phyloP scores from a whole-genome alignment of 495 filamentous ascomycete genomes.

The Neurospora sublineolata region DNA sequence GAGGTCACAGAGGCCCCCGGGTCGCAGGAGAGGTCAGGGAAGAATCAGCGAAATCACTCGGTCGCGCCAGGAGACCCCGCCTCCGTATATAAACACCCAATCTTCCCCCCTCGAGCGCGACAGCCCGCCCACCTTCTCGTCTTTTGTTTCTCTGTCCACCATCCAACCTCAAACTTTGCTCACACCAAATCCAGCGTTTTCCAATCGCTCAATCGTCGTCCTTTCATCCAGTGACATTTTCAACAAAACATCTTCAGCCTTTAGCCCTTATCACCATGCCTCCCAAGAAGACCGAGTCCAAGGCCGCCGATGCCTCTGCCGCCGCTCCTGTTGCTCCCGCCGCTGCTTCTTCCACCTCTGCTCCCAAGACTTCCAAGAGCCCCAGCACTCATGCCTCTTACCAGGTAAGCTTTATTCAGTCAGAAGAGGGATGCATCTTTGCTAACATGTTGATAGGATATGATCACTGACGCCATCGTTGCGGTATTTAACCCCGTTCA shows the following conservation, averaged over 20 bases:
- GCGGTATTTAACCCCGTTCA: slow-evolving; percentile 41
- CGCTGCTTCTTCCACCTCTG: neutral
- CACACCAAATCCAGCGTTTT: neutral
- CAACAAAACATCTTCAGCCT: neutral
- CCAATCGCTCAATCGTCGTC: neutral
- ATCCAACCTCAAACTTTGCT: neutral
- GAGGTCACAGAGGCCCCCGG: neutral
- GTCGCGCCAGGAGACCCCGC: slow-evolving; percentile 26
- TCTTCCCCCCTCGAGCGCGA: slow-evolving; percentile 34
- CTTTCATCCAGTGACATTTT: neutral
- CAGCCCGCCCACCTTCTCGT: slow-evolving; percentile 29
- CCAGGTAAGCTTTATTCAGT: slow-evolving; percentile 37
- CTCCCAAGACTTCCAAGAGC: slow-evolving; percentile 16
- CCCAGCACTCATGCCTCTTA: slow-evolving; percentile 40
- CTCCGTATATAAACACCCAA: slow-evolving; percentile 37
- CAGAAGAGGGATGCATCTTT: slow-evolving; percentile 12
- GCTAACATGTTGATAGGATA: slow-evolving; percentile 42
- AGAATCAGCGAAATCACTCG: slow-evolving; percentile 25
- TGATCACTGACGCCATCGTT: slow-evolving; percentile 58
- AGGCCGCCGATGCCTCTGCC: neutral
- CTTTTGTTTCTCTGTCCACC: slow-evolving; percentile 19
- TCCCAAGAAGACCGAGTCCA: slow-evolving; percentile 49
- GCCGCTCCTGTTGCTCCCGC: neutral
- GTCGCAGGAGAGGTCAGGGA: slow-evolving; percentile 6
- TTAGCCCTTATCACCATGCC: slow-evolving; percentile 39